Evolutionary conservation across 257 asterid genomes (phyloP).

Genomic region (Nicotiana benthamiana): DNA sequence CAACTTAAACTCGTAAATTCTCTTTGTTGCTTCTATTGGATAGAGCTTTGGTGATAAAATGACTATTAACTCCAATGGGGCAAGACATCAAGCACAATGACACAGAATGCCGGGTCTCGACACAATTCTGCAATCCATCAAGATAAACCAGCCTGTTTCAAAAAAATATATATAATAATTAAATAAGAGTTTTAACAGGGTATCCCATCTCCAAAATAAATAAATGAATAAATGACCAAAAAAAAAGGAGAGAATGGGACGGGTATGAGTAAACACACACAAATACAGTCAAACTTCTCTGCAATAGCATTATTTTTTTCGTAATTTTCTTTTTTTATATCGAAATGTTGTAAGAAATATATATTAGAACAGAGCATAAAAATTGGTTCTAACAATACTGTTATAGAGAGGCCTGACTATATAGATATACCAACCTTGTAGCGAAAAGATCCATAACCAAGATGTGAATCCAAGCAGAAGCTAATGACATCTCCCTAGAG

Average conservation of each 20-base stretch:
- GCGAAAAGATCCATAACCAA: conserved; percentile 75
- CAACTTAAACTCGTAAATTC: too few species aligned
- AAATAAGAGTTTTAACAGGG: not conserved
- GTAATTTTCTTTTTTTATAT: too few species aligned
- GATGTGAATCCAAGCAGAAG: conserved; percentile 95
- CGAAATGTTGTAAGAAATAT: too few species aligned
- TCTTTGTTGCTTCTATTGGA: conserved; percentile 16
- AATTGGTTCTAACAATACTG: too few species aligned
- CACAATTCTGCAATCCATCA: conserved; percentile 53
- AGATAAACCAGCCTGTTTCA: conserved; percentile 60
- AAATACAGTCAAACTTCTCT: too few species aligned
- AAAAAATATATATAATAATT: not conserved
- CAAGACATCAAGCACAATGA: conserved; percentile 68
- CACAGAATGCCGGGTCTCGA: conserved; percentile 85
- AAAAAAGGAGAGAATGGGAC: too few species aligned
- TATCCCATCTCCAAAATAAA: too few species aligned
- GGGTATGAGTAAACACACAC: too few species aligned
- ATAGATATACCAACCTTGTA: conserved; percentile 40
- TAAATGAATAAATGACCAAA: too few species aligned
- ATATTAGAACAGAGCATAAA: too few species aligned
- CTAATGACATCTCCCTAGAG: conserved; percentile 65
- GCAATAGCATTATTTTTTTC: too few species aligned
- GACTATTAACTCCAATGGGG: conserved; percentile 65
- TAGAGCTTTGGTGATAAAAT: conserved; percentile 61
- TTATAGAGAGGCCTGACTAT: too few species aligned